Base-by-base conservation (phyloP, 257 asterid species). In the Craterostigma plantagineum region DNA sequence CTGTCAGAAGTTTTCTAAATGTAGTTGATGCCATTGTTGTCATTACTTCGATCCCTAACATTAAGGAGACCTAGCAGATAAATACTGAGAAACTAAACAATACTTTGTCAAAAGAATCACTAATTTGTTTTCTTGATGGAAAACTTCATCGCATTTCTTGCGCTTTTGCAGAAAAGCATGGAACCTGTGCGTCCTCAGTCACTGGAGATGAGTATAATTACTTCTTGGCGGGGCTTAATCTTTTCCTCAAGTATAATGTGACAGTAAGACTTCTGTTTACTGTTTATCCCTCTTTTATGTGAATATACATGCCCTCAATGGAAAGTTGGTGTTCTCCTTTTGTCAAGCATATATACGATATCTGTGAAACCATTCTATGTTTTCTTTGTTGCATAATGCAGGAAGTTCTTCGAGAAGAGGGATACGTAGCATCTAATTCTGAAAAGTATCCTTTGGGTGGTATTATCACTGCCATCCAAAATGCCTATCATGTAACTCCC, bases 371-470 rank as follows among this genome's bases (percentile, higher is more conserved):
- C 9, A 15, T 39, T 13, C 18, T 17, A 39, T 18, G 9, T 4
- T n/a, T n/a, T n/a, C 9, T 43, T 12, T 15, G 10, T 43, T 44
- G 38, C 13, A 0, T 35, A 50, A 30, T 58, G 62, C 84, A 90
- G 98, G 75, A 71, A 58, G 80, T 79, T 55, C 53, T 90, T 61
- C 55, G 52, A 33, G 74, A 62, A 57, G 92, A 65, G 48, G 98
- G 98, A 41, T 83, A 83, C 69, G 79, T 77, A 46, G 81, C 91
- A 12, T 90, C 98, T 35, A 68, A 83, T 52, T 69, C 84, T 16
- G 95, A 76, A 49, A 90, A 72, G 57, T 90, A 90, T 64, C 98
- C 93, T 43, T 41, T 75, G 11, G 91, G 79, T 37, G 95, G 94
- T 46, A 59, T 90, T 52, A 63, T 74, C 55, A 39, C 92, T 50